These are phyloP conservation scores for Gossypium herbaceum DNA, from an alignment of 345 rosid species.

Conservation along the genomic window DNA sequence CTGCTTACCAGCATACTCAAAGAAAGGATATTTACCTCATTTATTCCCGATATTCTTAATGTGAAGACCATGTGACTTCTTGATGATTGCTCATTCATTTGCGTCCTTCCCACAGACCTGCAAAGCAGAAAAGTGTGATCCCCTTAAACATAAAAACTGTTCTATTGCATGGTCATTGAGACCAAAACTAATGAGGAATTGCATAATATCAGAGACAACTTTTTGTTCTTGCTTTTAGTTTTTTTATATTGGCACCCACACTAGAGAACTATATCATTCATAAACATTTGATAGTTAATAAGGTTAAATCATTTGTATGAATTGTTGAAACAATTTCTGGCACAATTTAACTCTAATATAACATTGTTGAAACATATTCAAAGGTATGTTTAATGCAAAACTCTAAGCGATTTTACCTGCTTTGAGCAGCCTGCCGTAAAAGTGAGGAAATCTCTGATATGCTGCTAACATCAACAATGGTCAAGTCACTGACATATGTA, in stretches of 20 bases:
- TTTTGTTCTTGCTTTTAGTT: not conserved
- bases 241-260: not conserved
- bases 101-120: slow-evolving; percentile 90
- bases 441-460: slow-evolving; percentile 69
- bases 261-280: not conserved
- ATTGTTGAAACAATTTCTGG: not conserved
- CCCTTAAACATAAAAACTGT: not conserved
- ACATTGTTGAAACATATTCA: not conserved
- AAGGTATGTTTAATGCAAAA: not conserved
- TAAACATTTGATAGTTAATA: not conserved
- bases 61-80: slow-evolving; percentile 89
- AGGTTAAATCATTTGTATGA: too few species aligned
- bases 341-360: not conserved
- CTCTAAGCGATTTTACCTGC: slow-evolving; percentile 52
- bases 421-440: slow-evolving; percentile 76
- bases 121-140: slow-evolving; percentile 3
- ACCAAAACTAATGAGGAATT: not conserved
- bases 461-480: slow-evolving; percentile 77
- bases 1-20: not conserved
- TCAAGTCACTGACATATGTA: slow-evolving; percentile 75
- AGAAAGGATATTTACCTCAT: slow-evolving; percentile 51
- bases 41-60: slow-evolving; percentile 69
- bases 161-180: not conserved
- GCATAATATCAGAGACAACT: not conserved
- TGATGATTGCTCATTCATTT: slow-evolving; percentile 83